phyloP scores from a whole-genome alignment of 257 asterid species.

The Vinca minor region DNA sequence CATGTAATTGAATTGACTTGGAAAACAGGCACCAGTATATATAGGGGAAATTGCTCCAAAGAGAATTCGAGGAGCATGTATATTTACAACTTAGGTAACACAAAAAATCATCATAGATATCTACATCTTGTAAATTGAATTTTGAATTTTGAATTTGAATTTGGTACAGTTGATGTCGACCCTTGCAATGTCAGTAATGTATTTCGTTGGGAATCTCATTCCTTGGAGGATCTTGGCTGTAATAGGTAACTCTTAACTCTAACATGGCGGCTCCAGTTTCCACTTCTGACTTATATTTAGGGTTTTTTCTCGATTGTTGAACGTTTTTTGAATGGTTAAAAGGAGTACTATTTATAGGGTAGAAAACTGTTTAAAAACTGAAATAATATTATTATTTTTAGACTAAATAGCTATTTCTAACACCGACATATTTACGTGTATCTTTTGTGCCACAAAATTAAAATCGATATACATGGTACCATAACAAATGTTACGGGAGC shows the following conservation, averaged over 20 bases:
- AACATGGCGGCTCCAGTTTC: not conserved
- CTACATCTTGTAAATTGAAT: not conserved
- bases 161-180: not conserved
- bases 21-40: conserved; percentile 63
- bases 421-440: too few relatives aligned
- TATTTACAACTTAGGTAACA: conserved; percentile 58
- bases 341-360: too few relatives aligned
- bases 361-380: too few relatives aligned
- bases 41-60: conserved; percentile 84
- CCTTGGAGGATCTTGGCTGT: conserved; percentile 71
- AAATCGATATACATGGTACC: too few relatives aligned
- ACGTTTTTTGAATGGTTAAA: too few relatives aligned
- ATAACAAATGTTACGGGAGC: too few relatives aligned
- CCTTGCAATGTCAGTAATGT: conserved; percentile 26
- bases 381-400: too few relatives aligned
- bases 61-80: conserved; percentile 70
- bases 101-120: not conserved
- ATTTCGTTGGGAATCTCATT: conserved; percentile 49
- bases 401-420: too few relatives aligned
- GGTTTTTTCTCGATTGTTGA: too few relatives aligned
- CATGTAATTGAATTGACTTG: not conserved
- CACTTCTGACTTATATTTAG: not conserved
- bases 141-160: not conserved
- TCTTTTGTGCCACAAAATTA: too few relatives aligned
- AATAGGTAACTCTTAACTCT: conserved; percentile 1